A percentile compares a stretch with the other conserved stretches of the same genome.
These are phyloP conservation scores for Hanseniaspora guilliermondii DNA, from an alignment of 805 yeast species.

Conservation along the genomic window DNA sequence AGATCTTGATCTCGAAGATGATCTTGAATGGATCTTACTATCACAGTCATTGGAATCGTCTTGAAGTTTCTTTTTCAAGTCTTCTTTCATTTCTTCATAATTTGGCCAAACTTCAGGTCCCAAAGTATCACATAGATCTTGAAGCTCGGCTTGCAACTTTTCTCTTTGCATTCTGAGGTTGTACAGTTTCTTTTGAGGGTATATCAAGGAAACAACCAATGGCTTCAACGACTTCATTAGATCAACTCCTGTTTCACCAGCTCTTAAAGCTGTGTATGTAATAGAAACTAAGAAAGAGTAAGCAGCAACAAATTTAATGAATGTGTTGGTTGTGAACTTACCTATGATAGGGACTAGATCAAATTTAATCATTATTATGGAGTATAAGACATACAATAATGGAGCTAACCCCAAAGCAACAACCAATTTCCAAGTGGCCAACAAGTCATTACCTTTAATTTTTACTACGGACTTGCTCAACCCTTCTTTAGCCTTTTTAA, in stretches of 20 bases:
- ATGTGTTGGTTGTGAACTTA: constrained; percentile 9
- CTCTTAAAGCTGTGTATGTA: constrained; percentile 79
- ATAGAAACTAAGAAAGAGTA: constrained; percentile 58
- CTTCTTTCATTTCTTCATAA: constrained; percentile 36
- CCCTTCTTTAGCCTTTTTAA: constrained; percentile 61
- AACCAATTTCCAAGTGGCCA: constrained; percentile 94
- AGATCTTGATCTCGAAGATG: not conserved
- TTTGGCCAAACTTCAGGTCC: constrained; percentile 88
- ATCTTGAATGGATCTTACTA: constrained; percentile 3
- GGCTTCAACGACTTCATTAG: constrained; percentile 74
- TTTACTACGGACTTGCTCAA: constrained; percentile 80
- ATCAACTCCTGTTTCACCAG: constrained; percentile 92
- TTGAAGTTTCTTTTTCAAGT: constrained; percentile 7
- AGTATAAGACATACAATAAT: constrained; percentile 66
- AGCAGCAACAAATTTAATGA: constrained; percentile 35
- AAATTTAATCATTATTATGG: constrained; percentile 41
- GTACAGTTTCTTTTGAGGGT: constrained; percentile 33
- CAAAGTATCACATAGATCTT: constrained; percentile 63
- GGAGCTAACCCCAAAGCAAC: constrained; percentile 87
- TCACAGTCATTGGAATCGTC: constrained; percentile 3
- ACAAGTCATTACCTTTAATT: constrained; percentile 81
- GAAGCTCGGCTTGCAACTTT: constrained; percentile 55
- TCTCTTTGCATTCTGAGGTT: constrained; percentile 48
- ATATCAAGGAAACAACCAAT: constrained; percentile 35
- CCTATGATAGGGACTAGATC: constrained; percentile 13